Evolutionary conservation across 1,284 basidiomycete genomes (phyloP).

Genomic region (Pseudozyma hubeiensis): DNA sequence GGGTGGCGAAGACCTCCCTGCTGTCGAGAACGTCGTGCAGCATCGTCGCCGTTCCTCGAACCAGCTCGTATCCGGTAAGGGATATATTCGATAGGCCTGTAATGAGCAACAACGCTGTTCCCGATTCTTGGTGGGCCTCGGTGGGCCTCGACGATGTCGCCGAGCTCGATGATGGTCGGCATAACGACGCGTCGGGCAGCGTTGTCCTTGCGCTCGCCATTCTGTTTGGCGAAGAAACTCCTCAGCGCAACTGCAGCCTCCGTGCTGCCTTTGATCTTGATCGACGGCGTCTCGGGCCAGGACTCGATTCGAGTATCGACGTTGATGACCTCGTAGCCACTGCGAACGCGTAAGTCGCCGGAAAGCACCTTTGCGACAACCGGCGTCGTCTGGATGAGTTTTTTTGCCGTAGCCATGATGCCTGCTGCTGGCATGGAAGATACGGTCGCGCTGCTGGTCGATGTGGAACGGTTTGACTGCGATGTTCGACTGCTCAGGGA

Average conservation of each 20-base stretch:
- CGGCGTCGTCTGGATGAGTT: constrained; percentile 19
- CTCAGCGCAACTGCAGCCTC: constrained; percentile 1
- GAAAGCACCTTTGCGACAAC: constrained; percentile 23
- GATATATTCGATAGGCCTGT: not conserved
- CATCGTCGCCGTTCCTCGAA: not conserved
- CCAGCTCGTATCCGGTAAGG: not conserved
- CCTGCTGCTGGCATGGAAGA: too few relatives aligned
- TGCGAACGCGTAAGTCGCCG: constrained; percentile 19
- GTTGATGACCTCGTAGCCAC: constrained; percentile 22
- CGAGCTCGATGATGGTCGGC: not conserved
- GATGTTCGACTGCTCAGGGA: too few relatives aligned
- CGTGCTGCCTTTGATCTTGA: not conserved
- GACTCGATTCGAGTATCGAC: not conserved
- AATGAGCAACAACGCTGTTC: not conserved
- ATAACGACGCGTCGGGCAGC: not conserved
- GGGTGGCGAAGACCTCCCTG: constrained; percentile 17
- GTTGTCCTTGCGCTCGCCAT: too few relatives aligned
- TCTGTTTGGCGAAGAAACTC: constrained; percentile 7
- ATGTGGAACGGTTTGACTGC: too few relatives aligned
- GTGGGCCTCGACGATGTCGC: constrained; percentile 15
- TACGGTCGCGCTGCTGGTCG: too few relatives aligned
- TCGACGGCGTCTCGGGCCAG: too few relatives aligned
- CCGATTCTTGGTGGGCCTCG: not conserved
- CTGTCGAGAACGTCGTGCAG: constrained; percentile 7
- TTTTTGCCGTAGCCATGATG: not conserved